phyloP scores from a whole-genome alignment of 2,329 filamentous ascomycete genomes.

The Penicillium sp. region DNA sequence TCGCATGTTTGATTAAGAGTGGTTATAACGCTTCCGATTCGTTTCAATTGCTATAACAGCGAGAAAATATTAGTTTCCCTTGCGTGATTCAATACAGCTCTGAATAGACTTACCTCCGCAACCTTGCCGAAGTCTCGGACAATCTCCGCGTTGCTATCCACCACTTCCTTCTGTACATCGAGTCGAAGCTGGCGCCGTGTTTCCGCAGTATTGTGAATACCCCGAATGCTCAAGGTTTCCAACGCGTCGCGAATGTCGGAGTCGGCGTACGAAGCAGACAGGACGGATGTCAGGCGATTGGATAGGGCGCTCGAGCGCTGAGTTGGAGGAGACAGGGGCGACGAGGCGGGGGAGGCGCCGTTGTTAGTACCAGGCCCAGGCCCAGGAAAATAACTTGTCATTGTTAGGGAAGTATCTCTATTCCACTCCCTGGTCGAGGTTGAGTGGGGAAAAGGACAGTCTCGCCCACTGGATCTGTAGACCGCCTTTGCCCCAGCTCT shows the following conservation, averaged over 20 bases:
- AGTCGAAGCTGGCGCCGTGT: slow-evolving; percentile 76
- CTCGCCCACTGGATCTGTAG: slow-evolving; percentile 10
- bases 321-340: slow-evolving; percentile 32
- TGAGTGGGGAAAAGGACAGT: slow-evolving; percentile 25
- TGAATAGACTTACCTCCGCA: slow-evolving; percentile 65
- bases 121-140: slow-evolving; percentile 86
- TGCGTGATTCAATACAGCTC: background rate
- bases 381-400: slow-evolving; percentile 38
- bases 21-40: slow-evolving; percentile 76
- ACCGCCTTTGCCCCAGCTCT: slow-evolving; percentile 25
- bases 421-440: background rate
- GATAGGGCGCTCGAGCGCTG: slow-evolving; percentile 66
- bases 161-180: slow-evolving; percentile 86
- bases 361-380: slow-evolving; percentile 24
- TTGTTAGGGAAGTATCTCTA: slow-evolving; percentile 16
- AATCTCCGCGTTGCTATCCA: slow-evolving; percentile 87
- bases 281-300: slow-evolving; percentile 77
- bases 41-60: slow-evolving; percentile 71
- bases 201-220: slow-evolving; percentile 72
- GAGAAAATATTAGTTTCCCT: slow-evolving; percentile 22
- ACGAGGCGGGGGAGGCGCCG: slow-evolving; percentile 27
- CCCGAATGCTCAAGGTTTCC: slow-evolving; percentile 71
- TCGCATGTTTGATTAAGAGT: slow-evolving; percentile 77
- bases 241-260: slow-evolving; percentile 86
- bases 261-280: slow-evolving; percentile 91